A percentile compares a stretch with the other conserved stretches of the same genome.
Conservation (phyloP, 2,329 filamentous ascomycete species). For the Cladorrhinum sp. region DNA sequence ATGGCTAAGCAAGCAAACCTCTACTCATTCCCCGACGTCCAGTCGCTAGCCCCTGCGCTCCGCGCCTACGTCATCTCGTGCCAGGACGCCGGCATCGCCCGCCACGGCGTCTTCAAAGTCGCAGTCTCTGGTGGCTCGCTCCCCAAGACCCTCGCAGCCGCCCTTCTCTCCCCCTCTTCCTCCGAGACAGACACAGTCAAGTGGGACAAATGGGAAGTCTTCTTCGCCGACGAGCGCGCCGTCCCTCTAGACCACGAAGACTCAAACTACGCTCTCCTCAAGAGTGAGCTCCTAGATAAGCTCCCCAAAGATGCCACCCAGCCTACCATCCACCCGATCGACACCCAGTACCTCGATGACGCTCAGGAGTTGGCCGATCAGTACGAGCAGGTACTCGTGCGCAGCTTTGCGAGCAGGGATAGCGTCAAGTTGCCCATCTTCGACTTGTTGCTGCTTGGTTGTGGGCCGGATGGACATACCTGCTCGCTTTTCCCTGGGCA, state of each 20-base stretch:
- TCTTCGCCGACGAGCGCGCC: conserved; percentile 96
- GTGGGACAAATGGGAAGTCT: conserved; percentile 93
- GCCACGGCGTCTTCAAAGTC: conserved; percentile 84
- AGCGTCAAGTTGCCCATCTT: conserved; percentile 94
- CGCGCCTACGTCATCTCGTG: conserved; percentile 78
- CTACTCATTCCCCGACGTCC: conserved; percentile 71
- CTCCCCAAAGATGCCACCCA: conserved; percentile 65
- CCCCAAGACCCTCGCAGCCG: conserved; percentile 80
- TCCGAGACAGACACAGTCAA: conserved; percentile 61
- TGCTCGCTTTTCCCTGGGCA: conserved; percentile 95
- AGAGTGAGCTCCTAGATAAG: conserved; percentile 84
- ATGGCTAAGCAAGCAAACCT: conserved; percentile 66
- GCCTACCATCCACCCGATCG: conserved; percentile 77
- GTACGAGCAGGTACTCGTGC: conserved; percentile 86
- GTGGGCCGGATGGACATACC: conserved; percentile 93
- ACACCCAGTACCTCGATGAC: conserved; percentile 63
- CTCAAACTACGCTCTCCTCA: conserved; percentile 89
- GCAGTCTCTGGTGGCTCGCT: conserved; percentile 92
- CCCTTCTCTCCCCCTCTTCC: conserved; percentile 62
- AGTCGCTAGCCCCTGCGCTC: conserved; percentile 71
- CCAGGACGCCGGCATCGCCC: conserved; percentile 74
- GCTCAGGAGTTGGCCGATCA: conserved; percentile 88
- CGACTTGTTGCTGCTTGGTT: conserved; percentile 88
- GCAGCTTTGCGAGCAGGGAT: conserved; percentile 84
- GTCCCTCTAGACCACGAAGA: conserved; percentile 89